Base-by-base conservation (phyloP, 2,329 filamentous ascomycete species). In the Taxawa tesnikishii region DNA sequence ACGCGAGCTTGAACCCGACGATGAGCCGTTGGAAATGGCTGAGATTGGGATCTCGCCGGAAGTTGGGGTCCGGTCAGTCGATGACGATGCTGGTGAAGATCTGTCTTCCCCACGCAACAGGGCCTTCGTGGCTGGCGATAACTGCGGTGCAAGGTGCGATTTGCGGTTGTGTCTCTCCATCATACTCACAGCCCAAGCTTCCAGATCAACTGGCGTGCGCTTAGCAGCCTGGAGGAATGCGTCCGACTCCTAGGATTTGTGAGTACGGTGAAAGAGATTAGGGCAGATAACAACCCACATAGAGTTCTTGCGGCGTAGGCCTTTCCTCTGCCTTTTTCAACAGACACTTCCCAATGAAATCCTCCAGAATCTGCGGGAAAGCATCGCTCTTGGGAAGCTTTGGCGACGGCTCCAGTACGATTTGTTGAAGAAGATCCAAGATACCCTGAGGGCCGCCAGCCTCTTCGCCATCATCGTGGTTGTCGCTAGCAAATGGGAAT, bases 141-240 rank as follows among this genome's bases (percentile, higher is more conserved):
- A 65, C 48, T 82, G 78, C 19, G 85, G 84, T 11, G 78, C 82
- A 23, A 94, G 70, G 54, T 94, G 88, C 16, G 87, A 94, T 58
- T 93, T 94, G 53, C 90, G 83, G 58, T 94, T 94, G 57, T 94
- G 83, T 46, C 79, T 76, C 54, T 94, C 87, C 74, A 96, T 88
- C 67, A 96, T 73, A 48, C 83, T 78, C 29, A 93, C 75, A 14
- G 90, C 88, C 90, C 90, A 98, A 41, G 85, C 83, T 55, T 82
- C 75, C 19, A 98, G 69, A 54, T 98, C 81, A 31, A 98, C 90
- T 1, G 90, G 90, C 1, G 90, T 98, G 45, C 88, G 75, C 65
- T 96, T 96, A 29, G 90, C 90, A 32, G 90, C 90, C 59, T 94
- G 85, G 13, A 98, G 75, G 58, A 98, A 98, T 3, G 85, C 76